Conservation (phyloP, 148 eudicot genomes). For the Salicornia ramosissima region DNA sequence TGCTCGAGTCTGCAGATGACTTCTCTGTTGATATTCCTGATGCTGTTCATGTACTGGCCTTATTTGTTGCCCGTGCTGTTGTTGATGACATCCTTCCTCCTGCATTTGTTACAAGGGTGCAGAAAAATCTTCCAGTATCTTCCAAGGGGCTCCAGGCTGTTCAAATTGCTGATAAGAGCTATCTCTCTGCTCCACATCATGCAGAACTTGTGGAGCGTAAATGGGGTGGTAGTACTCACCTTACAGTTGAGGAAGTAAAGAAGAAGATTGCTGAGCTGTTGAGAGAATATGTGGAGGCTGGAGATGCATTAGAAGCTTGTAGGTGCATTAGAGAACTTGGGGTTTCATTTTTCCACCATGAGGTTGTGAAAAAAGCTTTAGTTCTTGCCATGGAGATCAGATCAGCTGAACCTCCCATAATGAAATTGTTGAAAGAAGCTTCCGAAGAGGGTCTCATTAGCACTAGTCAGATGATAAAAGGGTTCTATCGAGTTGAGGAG, state of each 20-base stretch:
- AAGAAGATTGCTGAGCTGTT: conserved; percentile 72
- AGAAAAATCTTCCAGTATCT: conserved; percentile 46
- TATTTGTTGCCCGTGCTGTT: conserved; percentile 88
- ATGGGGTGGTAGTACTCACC: conserved; percentile 93
- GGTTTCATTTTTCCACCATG: conserved; percentile 86
- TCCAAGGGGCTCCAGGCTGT: conserved; percentile 77
- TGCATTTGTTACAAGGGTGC: conserved; percentile 68
- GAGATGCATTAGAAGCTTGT: conserved; percentile 84
- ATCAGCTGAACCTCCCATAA: conserved; percentile 58
- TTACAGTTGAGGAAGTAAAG: conserved; percentile 91
- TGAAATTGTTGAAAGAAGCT: conserved; percentile 70
- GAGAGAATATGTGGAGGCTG: conserved; percentile 75
- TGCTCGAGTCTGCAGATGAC: conserved; percentile 91
- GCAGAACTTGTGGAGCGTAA: conserved; percentile 89
- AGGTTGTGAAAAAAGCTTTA: conserved; percentile 88
- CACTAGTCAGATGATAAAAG: conserved; percentile 86
- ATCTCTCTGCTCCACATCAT: conserved; percentile 98
- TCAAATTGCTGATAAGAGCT: conserved; percentile 89
- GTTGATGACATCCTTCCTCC: conserved; percentile 98
- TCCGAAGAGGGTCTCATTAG: conserved; percentile 89
- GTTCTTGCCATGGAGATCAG: conserved; percentile 76
- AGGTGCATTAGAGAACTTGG: conserved; percentile 86
- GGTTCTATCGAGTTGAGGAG: conserved; percentile 70
- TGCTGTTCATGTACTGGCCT: conserved; percentile 72
- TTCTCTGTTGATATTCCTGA: conserved; percentile 86